Conservation (phyloP, 257 asterid species). For the Henckelia pumila region DNA sequence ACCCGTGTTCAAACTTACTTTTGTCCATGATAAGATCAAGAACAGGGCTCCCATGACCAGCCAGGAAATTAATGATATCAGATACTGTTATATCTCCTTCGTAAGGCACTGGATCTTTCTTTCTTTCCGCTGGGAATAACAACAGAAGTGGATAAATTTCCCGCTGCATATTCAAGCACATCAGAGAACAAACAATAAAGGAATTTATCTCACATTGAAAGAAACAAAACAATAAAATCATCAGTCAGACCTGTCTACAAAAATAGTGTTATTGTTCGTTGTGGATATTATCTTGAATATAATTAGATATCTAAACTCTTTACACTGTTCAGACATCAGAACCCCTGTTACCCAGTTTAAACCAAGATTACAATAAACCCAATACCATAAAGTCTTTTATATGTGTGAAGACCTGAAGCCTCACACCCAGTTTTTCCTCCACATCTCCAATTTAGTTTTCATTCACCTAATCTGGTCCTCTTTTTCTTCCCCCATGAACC, state of each 20-base stretch:
- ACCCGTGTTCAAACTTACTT: conserved; percentile 45
- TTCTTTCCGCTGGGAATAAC: conserved; percentile 71
- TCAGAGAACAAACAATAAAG: conserved; percentile 19
- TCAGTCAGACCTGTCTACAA: conserved; percentile 1
- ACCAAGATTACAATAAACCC: no score
- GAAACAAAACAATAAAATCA: conserved; percentile 4
- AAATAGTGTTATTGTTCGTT: no score
- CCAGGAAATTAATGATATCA: conserved; percentile 66
- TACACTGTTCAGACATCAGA: no score
- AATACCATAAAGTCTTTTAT: no score
- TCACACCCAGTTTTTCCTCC: no score
- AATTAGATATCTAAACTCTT: no score
- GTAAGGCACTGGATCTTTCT: conserved; percentile 49
- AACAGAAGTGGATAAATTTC: conserved; percentile 79
- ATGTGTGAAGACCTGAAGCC: no score
- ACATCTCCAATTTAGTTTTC: no score
- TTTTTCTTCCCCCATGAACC: no score
- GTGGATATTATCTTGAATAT: no score
- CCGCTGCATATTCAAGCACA: conserved; percentile 55
- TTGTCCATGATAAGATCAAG: conserved; percentile 46
- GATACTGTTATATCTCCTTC: conserved; percentile 74
- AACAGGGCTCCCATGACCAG: conserved; percentile 60
- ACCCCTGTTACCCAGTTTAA: no score
- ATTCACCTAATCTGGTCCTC: no score
- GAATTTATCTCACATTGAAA: conserved; percentile 15